Evolutionary conservation across 2,329 filamentous ascomycete species (phyloP).

Genomic region (Aspergillus sp.): DNA sequence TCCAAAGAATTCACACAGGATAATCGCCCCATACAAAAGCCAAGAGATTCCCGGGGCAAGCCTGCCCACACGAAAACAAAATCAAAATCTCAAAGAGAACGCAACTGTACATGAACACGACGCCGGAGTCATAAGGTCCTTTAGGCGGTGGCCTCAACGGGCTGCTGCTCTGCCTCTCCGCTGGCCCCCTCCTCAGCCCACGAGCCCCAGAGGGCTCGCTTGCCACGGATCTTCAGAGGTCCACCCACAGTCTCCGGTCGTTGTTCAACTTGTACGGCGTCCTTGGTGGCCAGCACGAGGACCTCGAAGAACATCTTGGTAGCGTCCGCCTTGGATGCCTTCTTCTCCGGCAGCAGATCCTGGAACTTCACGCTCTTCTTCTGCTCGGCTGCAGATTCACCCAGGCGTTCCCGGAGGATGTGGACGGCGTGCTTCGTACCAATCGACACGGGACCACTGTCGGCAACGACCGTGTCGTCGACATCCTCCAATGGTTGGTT

Average conservation of each 20-base stretch:
- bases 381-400: slow-evolving; percentile 65
- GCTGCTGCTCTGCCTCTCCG: slow-evolving; percentile 46
- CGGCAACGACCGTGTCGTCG: slow-evolving; percentile 81
- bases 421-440: slow-evolving; percentile 96
- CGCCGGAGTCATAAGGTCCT: not conserved
- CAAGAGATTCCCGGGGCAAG: slow-evolving; percentile 1
- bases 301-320: slow-evolving; percentile 99
- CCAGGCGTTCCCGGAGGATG: slow-evolving; percentile 85
- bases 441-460: slow-evolving; percentile 82
- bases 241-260: slow-evolving; percentile 70
- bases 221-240: slow-evolving; percentile 79
- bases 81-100: slow-evolving; percentile 6
- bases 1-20: slow-evolving; percentile 3
- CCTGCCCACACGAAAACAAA: not conserved
- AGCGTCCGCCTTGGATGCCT: slow-evolving; percentile 82
- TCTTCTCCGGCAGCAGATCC: slow-evolving; percentile 78
- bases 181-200: slow-evolving; percentile 76
- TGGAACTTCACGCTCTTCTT: slow-evolving; percentile 86
- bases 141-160: slow-evolving; percentile 28
- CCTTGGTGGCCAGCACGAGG: slow-evolving; percentile 92
- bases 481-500: slow-evolving; percentile 61
- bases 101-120: slow-evolving; percentile 15
- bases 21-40: slow-evolving; percentile 4
- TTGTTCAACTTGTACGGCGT: slow-evolving; percentile 96
- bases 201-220: slow-evolving; percentile 92